Evolutionary conservation across 2,329 filamentous ascomycete species (phyloP), one percentile per base, ranked within the genome.

Genomic region (Aspergillus ustus): DNA sequence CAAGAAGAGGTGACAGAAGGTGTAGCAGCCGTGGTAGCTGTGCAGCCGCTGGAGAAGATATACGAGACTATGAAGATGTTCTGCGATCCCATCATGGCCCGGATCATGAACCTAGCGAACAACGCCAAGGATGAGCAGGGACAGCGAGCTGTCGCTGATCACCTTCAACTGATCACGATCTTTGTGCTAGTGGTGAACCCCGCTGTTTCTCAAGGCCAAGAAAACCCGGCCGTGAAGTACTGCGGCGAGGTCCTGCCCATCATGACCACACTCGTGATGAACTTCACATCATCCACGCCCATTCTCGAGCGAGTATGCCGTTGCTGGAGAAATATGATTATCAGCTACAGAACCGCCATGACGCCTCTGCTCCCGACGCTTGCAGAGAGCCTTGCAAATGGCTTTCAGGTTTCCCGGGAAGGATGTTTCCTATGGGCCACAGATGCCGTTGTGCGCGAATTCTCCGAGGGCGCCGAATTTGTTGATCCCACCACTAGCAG

Each of bases 371-470:
- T 99, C 49, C 91, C 91, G 1, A 85, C 88, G 20, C 88, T 99
- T 78, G 96, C 95, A 19, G 91, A 94, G 69, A 96, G 94, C 77
- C 85, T 99, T 60, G 92, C 92, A 1, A 85, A 84, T 65, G 93
- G 94, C 4, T 99, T 99, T 75, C 85, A 90, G 59, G 85, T 86
- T 19, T 97, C 94, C 11, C 87, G 89, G 63, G 94, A 99, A 78
- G 95, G 95, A 13, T 97, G 94, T 75, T 99, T 99, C 84, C 83
- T 99, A n/a, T 99, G 95, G 95, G 94, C 95, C 1, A 97, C 94
- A 2, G 91, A 93, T 66, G 92, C 94, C 8, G 96, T 99, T 65
- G 85, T 99, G 31, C 90, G 95, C 62, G 95, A 99, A 76, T 99
- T 98, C 73, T 95, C 92, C 0, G 92, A 96, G 69, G 93, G 94